Conservation (phyloP, 2,329 filamentous ascomycete species). For the Byssoonygena ceratinophila region DNA sequence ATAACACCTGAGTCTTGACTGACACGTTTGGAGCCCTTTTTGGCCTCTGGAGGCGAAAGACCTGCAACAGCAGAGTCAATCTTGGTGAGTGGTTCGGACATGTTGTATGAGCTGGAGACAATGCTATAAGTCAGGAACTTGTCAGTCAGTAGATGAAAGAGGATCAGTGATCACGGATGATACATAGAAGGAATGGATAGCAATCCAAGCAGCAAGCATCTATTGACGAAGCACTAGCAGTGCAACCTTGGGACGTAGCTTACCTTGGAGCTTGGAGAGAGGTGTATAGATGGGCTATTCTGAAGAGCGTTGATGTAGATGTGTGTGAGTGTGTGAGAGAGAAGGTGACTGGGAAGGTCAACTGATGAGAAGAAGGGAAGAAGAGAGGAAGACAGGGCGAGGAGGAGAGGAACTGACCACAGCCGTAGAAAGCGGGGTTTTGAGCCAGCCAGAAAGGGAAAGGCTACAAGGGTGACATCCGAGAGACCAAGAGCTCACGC, state of each 20-base stretch:
- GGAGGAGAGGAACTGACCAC: background rate
- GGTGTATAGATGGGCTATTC: background rate
- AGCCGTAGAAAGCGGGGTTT: conserved; percentile 14
- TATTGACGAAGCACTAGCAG: background rate
- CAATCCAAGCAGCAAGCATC: background rate
- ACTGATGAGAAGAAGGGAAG: conserved; percentile 2
- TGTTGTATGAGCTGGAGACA: conserved; percentile 25
- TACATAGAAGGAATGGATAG: background rate
- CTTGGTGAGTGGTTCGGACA: conserved; percentile 64
- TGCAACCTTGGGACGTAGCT: background rate
- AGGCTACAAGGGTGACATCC: conserved; percentile 8
- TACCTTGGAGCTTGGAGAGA: conserved; percentile 4
- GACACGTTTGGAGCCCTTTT: conserved; percentile 48
- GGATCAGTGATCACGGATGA: too few relatives aligned
- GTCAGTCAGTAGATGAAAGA: too few relatives aligned
- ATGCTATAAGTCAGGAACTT: conserved; percentile 4
- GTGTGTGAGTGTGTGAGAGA: background rate
- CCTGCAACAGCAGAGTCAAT: conserved; percentile 86
- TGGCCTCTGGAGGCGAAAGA: conserved; percentile 54
- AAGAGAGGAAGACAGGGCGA: background rate
- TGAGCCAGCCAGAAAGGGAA: conserved; percentile 5
- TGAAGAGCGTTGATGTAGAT: background rate
- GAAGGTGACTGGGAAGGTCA: background rate
- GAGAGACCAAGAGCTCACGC: conserved; percentile 7
- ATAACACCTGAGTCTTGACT: conserved; percentile 61